Conservation (phyloP, 148 eudicot species). For the Rhododendron mucronatum region DNA sequence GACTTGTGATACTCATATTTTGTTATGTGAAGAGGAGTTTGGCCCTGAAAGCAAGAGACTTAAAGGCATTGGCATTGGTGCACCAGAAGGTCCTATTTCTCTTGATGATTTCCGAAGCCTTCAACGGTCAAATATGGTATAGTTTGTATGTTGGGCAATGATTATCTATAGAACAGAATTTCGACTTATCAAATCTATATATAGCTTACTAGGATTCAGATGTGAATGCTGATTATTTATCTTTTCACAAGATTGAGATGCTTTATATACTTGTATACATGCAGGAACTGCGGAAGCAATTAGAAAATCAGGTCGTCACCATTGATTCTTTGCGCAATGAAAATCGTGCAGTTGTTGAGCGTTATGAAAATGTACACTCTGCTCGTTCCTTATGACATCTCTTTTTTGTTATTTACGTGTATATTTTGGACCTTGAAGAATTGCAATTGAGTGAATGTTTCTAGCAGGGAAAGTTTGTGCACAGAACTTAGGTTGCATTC, state of each 20-base stretch:
- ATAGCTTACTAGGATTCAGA: not conserved
- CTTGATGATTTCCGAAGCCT: constrained; percentile 95
- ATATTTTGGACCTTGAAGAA: constrained; percentile 3
- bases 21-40: constrained; percentile 51
- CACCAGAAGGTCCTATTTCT: constrained; percentile 89
- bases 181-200: not conserved
- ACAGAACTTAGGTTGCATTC: not conserved
- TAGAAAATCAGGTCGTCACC: constrained; percentile 66
- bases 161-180: not conserved
- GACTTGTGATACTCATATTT: constrained; percentile 1
- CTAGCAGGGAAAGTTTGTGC: not conserved
- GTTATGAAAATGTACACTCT: constrained; percentile 65
- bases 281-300: constrained; percentile 89
- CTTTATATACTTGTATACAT: constrained; percentile 8
- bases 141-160: not conserved
- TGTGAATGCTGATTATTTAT: not conserved
- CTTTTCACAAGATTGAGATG: not conserved
- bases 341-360: constrained; percentile 60
- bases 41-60: constrained; percentile 63
- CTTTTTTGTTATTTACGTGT: not conserved
- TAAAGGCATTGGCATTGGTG: constrained; percentile 95
- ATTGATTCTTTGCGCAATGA: constrained; percentile 65
- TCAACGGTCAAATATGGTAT: constrained; percentile 90
- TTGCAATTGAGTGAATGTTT: not conserved
- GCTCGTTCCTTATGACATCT: not conserved